These are phyloP conservation scores for Nakaseomyces nivariensis DNA, from an alignment of 1,139 yeast genomes.

Conservation along the genomic window DNA sequence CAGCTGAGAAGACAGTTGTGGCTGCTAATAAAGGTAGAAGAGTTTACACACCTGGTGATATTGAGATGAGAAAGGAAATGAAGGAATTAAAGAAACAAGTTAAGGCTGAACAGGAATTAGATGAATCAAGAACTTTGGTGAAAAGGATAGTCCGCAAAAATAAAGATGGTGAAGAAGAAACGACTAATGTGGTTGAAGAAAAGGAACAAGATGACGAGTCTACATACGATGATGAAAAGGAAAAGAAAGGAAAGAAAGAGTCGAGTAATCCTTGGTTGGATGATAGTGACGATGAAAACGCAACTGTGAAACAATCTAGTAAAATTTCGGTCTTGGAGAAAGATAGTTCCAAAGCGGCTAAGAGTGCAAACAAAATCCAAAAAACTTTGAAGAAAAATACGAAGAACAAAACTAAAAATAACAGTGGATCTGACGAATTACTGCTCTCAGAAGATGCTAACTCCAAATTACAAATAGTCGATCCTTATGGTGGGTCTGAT, in stretches of 20 bases:
- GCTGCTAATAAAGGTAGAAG: slow-evolving; percentile 69
- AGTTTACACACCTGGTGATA: slow-evolving; percentile 64
- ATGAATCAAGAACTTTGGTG: slow-evolving; percentile 40
- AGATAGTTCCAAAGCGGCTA: slow-evolving; percentile 41
- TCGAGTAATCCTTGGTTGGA: slow-evolving; percentile 66
- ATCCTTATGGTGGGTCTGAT: slow-evolving; percentile 36
- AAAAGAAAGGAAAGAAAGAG: slow-evolving; percentile 15
- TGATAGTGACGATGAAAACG: slow-evolving; percentile 28
- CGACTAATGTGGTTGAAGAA: slow-evolving; percentile 6
- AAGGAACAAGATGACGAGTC: slow-evolving; percentile 6
- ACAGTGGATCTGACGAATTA: slow-evolving; percentile 16
- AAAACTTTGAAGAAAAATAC: slow-evolving; percentile 34
- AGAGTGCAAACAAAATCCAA: slow-evolving; percentile 40
- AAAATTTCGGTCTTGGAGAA: slow-evolving; percentile 49
- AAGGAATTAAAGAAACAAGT: slow-evolving; percentile 33
- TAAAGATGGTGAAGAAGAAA: slow-evolving; percentile 3
- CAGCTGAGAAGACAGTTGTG: slow-evolving; percentile 34
- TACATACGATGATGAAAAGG: slow-evolving; percentile 5
- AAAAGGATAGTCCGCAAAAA: slow-evolving; percentile 30
- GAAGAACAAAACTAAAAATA: slow-evolving; percentile 5
- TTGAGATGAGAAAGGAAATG: slow-evolving; percentile 36
- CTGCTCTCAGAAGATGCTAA: slow-evolving; percentile 21
- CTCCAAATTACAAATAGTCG: slow-evolving; percentile 34
- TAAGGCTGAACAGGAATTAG: slow-evolving; percentile 44
- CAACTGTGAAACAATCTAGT: slow-evolving; percentile 37